Percentiles rank a stretch among this genome's conserved stretches.
Evolutionary conservation across 176 grass and related monocot species (phyloP).

Genomic region (Phyllostachys edulis): DNA sequence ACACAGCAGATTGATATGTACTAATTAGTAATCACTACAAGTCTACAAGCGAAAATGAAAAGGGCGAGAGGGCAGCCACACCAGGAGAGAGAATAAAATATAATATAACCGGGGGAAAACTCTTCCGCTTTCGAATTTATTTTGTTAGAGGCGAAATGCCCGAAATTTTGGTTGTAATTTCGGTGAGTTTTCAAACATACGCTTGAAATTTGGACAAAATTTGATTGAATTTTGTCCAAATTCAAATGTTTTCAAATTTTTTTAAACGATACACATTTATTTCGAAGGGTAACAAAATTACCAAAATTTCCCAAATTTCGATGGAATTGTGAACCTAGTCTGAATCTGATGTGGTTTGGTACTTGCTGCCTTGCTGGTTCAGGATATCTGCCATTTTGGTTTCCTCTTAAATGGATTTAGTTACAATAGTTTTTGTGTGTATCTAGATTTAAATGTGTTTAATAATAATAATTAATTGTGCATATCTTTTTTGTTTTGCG

Average conservation of each 20-base stretch:
- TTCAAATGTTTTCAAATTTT: no score
- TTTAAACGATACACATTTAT: no score
- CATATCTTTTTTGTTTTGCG: not conserved
- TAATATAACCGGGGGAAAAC: not conserved
- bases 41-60: not conserved
- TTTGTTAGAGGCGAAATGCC: no score
- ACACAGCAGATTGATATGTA: not conserved
- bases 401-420: not conserved
- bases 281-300: no score
- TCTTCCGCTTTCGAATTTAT: no score
- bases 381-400: slow-evolving; percentile 14
- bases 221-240: no score
- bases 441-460: not conserved
- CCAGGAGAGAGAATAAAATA: not conserved
- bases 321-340: no score
- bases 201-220: no score
- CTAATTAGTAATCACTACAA: not conserved
- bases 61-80: not conserved
- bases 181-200: no score
- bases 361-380: not conserved
- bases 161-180: no score
- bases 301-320: no score
- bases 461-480: not conserved
- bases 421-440: not conserved
- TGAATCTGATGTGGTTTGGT: not conserved